Base-by-base conservation (phyloP, 345 rosid genomes). In the Salix koriyanagi region DNA sequence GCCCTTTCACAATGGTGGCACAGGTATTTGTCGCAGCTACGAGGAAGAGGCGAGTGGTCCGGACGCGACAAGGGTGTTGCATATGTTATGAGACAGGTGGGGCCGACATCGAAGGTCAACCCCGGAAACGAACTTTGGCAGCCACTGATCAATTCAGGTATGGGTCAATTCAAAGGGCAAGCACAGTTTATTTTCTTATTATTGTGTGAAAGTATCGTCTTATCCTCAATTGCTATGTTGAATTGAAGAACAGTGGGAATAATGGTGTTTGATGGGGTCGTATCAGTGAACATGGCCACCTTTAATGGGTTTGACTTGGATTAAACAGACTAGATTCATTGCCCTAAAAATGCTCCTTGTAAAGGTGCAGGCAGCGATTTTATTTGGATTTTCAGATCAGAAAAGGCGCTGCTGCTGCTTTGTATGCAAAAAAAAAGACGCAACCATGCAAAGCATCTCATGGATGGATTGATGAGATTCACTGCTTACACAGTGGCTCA, bases 1-100 rank as follows among this genome's bases (percentile, higher is more conserved):
- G 97, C 71, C 97, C 97, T 1, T 81, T 90, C 68, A 86, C 96
- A 1, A 78, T 64, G n/a, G 77, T 95, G 65, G 89, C 85, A 30
- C 97, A 90, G 50, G 99, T 93, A 78, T 32, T 95, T 10, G 90
- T 92, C 9, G 94, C 99, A 0, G 90, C 96, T 0, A 72, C 73
- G 0, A 76, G 80, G 76, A 95, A 95, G 86, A 76, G 93, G 92
- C 82, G 90, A 52, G 60, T 87, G 79, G 84, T 61, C 54, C 86
- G 87, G 52, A 76, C 88, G 6, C 78, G 12, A 30, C 82, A 72
- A 64, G 89, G 80, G 6, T 74, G 79, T 12, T 80, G 80, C 9
- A 65, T 90, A 11, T 89, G 82, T 62, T 76, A 78, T 21, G 74
- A 61, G 58, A 39, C 16, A 67, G 68, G 56, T 56, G 83, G 77